Evolutionary conservation across 805 yeast genomes (phyloP).

Genomic region (Yarrowia phangngaensis): DNA sequence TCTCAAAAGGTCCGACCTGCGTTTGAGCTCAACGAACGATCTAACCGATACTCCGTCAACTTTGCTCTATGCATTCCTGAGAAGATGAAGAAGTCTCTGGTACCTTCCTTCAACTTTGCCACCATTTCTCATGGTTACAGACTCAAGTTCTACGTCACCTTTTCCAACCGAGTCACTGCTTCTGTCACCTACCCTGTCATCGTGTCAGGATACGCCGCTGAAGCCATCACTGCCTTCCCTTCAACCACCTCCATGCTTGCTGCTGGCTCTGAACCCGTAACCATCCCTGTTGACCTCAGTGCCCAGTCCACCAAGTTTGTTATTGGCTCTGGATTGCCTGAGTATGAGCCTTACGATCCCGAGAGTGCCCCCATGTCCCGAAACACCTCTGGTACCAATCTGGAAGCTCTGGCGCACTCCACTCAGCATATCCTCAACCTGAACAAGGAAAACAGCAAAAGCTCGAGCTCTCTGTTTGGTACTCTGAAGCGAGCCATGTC

Average conservation of each 20-base stretch:
- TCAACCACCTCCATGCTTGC: conserved; percentile 15
- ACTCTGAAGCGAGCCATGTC: conserved; percentile 25
- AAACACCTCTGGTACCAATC: conserved; percentile 22
- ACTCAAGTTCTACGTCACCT: conserved; percentile 22
- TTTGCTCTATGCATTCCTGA: conserved; percentile 23
- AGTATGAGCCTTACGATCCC: conserved; percentile 21
- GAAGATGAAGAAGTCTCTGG: conserved; percentile 25
- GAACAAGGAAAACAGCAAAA: conserved; percentile 23
- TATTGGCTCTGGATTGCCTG: conserved; percentile 22
- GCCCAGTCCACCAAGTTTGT: conserved; percentile 26
- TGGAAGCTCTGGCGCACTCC: conserved; percentile 18
- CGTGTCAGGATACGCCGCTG: conserved; percentile 24
- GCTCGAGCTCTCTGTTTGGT: conserved; percentile 18
- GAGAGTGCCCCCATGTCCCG: conserved; percentile 24
- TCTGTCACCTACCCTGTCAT: conserved; percentile 17
- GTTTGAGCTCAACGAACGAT: conserved; percentile 4
- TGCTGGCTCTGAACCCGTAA: conserved; percentile 11
- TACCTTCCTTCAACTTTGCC: conserved; percentile 24
- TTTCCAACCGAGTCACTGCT: conserved; percentile 19
- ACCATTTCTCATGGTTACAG: conserved; percentile 22
- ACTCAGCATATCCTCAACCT: conserved; percentile 22
- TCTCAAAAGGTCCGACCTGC: conserved; percentile 22
- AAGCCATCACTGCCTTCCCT: conserved; percentile 21
- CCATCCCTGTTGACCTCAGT: conserved; percentile 16
- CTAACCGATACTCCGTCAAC: conserved; percentile 20